Base-by-base conservation (phyloP, 2,329 filamentous ascomycete species). In the Epichloe baconii region DNA sequence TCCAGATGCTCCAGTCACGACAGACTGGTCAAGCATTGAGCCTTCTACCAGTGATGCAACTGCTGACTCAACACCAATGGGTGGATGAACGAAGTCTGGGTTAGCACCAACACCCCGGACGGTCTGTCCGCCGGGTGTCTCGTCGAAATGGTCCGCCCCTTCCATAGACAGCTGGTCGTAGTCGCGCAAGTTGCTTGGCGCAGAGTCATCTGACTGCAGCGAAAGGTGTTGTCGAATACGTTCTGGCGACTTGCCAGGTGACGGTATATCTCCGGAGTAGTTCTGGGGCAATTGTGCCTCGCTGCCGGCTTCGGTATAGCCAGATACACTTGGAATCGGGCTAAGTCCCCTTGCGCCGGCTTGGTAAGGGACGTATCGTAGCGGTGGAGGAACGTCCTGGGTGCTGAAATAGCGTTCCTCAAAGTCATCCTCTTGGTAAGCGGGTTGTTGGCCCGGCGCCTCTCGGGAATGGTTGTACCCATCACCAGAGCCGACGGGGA, bases 241-340 rank as follows among this genome's bases (percentile, higher is more conserved):
- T 17, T 65, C 62, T 3, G 64, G 68, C 15, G 80, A 77, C 58
- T 78, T 82, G 34, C 76, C 78, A 1, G 79, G 73, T 1, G 66
- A 67, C 14, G 72, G 74, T 44, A 75, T 75, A 35, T 77, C 68
- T 52, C 73, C 68, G 1, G 80, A 79, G 53, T 83, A 79, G 53
- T 83, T 76, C 47, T 78, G 78, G 59, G 77, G 78, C 34, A 69
- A 68, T 36, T 75, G 74, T 31, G 71, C 69, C 54, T 82, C 77
- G 59, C 74, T 82, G 49, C 80, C 80, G 45, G 81, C 80, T 59
- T 89, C 82, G 4, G 80, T 84, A 60, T 89, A 91, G 55, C 90
- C 93, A 11, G 88, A 91, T 15, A 95, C 87, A 60, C 90, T 96
- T 58, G 93, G 90, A 53, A 95, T 90, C 0, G 91, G 91, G 62